Evolutionary conservation across 352 stramenopile species (phyloP).

Genomic region (Phytopythium boreale): DNA sequence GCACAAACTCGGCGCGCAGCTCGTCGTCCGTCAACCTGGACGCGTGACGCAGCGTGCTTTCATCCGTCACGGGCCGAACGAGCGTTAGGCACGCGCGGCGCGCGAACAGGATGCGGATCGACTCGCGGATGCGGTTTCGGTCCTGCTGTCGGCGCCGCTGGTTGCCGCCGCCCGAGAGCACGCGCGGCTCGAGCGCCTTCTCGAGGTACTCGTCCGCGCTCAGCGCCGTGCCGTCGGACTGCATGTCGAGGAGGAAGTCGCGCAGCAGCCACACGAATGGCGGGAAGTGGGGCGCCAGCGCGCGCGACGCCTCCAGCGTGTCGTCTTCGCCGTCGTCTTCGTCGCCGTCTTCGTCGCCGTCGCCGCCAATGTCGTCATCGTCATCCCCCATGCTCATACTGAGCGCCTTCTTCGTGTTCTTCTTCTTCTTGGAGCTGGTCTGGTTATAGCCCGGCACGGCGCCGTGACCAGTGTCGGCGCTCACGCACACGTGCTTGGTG

Average conservation of each 20-base stretch:
- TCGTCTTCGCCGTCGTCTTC: constrained; percentile 22
- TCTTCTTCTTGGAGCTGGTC: not conserved
- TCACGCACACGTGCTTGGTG: constrained; percentile 81
- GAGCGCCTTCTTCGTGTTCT: not conserved
- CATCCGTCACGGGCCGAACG: constrained; percentile 70
- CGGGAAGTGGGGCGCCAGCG: constrained; percentile 74
- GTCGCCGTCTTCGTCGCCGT: constrained; percentile 7
- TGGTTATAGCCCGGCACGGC: not conserved
- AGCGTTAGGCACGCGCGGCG: constrained; percentile 76
- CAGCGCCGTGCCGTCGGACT: constrained; percentile 50
- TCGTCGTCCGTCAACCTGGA: constrained; percentile 43
- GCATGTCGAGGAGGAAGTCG: constrained; percentile 83
- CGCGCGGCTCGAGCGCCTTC: constrained; percentile 60
- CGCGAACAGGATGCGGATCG: constrained; percentile 68
- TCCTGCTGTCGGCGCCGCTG: constrained; percentile 45
- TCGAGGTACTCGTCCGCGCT: constrained; percentile 78
- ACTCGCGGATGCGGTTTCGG: constrained; percentile 63
- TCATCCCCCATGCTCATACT: constrained; percentile 5
- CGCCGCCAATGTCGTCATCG: not conserved
- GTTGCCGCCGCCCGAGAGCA: constrained; percentile 17
- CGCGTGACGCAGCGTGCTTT: constrained; percentile 55
- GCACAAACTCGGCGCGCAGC: constrained; percentile 78
- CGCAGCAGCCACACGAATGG: constrained; percentile 81
- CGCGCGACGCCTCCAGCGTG: constrained; percentile 36
- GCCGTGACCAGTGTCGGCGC: constrained; percentile 21